These are phyloP conservation scores for Hypoxylon sp. DNA, from an alignment of 2,329 filamentous ascomycete species.

Conservation along the genomic window DNA sequence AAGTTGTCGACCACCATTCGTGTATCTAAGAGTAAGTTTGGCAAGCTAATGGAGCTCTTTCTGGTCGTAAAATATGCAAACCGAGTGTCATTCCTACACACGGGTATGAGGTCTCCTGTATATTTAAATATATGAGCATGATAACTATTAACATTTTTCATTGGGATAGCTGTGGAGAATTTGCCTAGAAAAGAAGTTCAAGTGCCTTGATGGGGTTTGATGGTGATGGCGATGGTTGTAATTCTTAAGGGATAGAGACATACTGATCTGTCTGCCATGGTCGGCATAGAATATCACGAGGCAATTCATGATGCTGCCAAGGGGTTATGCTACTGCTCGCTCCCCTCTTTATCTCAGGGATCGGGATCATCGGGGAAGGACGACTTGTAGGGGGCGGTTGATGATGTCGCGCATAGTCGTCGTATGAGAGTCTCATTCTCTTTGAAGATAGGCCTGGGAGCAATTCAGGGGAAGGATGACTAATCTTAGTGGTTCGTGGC, in stretches of 20 bases:
- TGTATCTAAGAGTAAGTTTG: background rate
- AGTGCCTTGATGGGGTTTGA: background rate
- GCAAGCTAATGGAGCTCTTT: background rate
- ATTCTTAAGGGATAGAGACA: slow-evolving; percentile 59
- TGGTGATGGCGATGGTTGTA: slow-evolving; percentile 52
- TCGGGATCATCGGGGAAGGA: slow-evolving; percentile 50
- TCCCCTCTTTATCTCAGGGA: slow-evolving; percentile 57
- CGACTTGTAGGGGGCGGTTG: slow-evolving; percentile 35
- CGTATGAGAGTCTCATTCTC: slow-evolving; percentile 64
- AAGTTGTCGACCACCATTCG: background rate
- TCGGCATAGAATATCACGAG: slow-evolving; percentile 63
- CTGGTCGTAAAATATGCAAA: slow-evolving; percentile 5
- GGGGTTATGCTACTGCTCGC: slow-evolving; percentile 39
- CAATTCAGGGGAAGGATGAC: slow-evolving; percentile 53
- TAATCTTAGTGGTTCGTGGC: slow-evolving; percentile 58
- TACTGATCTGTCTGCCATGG: slow-evolving; percentile 68
- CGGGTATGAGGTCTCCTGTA: slow-evolving; percentile 63
- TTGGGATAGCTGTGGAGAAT: background rate
- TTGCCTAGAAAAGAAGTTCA: background rate
- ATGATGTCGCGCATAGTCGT: slow-evolving; percentile 59
- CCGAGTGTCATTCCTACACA: slow-evolving; percentile 55
- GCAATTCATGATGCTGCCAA: slow-evolving; percentile 61
- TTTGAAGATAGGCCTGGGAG: slow-evolving; percentile 59
- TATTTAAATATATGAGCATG: slow-evolving; percentile 52
- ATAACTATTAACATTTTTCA: slow-evolving; percentile 55